These are phyloP conservation scores for Closterium sp. DNA, from an alignment of 139 green algal species.

Conservation along the genomic window DNA sequence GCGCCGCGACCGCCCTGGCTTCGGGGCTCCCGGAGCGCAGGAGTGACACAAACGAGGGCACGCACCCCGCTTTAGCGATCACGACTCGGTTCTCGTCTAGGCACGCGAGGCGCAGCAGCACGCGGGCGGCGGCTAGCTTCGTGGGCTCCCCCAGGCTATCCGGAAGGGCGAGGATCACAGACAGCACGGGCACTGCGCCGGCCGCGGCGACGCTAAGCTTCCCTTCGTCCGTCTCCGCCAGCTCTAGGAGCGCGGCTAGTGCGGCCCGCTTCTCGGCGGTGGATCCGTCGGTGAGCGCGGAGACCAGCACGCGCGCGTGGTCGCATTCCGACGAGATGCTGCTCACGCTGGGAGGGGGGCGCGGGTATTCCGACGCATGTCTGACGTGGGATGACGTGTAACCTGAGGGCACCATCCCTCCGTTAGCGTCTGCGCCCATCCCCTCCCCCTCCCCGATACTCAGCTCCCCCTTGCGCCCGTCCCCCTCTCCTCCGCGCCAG, in stretches of 20 bases:
- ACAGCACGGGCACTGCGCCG: background rate
- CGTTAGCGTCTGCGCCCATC: background rate
- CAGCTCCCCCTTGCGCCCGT: too few relatives aligned
- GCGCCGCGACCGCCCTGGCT: background rate
- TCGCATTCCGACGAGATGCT: background rate
- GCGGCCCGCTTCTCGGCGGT: background rate
- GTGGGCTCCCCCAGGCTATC: background rate
- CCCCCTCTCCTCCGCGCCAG: background rate
- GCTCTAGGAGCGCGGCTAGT: background rate
- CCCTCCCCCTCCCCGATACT: too few relatives aligned
- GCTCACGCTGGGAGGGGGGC: background rate
- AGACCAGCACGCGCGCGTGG: background rate
- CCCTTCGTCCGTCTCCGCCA: background rate
- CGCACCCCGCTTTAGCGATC: constrained; percentile 5
- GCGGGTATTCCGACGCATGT: background rate
- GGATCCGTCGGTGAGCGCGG: background rate
- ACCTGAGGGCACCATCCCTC: background rate
- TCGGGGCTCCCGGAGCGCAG: background rate
- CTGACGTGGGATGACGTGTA: background rate
- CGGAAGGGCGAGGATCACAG: background rate
- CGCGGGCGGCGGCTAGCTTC: background rate
- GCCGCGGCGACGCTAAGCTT: background rate
- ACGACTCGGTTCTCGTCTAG: constrained; percentile 1
- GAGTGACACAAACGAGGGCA: background rate
- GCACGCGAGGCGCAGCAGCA: constrained; percentile 3